These are phyloP conservation scores for Phytophthora megakarya DNA, from an alignment of 352 stramenopile species.

Conservation along the genomic window DNA sequence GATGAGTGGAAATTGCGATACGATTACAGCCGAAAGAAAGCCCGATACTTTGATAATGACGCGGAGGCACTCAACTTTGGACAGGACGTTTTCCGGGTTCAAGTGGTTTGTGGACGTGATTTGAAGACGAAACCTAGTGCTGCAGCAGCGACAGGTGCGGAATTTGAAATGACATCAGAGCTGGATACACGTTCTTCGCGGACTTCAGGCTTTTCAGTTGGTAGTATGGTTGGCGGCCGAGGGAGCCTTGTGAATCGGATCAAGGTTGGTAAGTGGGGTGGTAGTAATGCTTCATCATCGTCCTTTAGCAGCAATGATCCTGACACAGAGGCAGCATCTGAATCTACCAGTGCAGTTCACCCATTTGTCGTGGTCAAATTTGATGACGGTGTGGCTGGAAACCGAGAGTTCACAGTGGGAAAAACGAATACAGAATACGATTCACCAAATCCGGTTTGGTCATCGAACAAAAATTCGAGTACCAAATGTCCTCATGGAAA, in stretches of 20 bases:
- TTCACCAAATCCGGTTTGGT: constrained; percentile 67
- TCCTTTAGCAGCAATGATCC: constrained; percentile 35
- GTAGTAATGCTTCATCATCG: constrained; percentile 22
- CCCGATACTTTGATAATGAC: constrained; percentile 80
- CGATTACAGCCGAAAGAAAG: constrained; percentile 81
- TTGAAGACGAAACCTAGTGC: constrained; percentile 32
- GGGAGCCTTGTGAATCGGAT: constrained; percentile 70
- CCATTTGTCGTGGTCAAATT: constrained; percentile 80
- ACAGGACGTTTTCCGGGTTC: constrained; percentile 78
- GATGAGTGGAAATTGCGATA: constrained; percentile 77
- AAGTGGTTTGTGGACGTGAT: constrained; percentile 68
- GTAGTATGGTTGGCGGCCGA: constrained; percentile 42
- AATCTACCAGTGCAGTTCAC: constrained; percentile 41
- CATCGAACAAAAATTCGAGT: constrained; percentile 58
- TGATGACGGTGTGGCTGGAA: constrained; percentile 52
- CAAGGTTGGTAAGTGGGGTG: constrained; percentile 69
- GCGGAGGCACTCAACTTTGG: constrained; percentile 78
- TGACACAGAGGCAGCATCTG: constrained; percentile 25
- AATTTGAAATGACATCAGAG: constrained; percentile 30
- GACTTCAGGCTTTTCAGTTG: constrained; percentile 61
- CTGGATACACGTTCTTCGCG: constrained; percentile 27
- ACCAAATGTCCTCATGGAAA: constrained; percentile 72
- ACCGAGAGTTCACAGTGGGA: constrained; percentile 65
- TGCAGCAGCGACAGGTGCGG: constrained; percentile 3
- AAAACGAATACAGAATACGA: constrained; percentile 90